A percentile compares a stretch with the other conserved stretches of the same genome.
Evolutionary conservation across 106 monocot species (phyloP).

Genomic region (Iris macrosiphon): DNA sequence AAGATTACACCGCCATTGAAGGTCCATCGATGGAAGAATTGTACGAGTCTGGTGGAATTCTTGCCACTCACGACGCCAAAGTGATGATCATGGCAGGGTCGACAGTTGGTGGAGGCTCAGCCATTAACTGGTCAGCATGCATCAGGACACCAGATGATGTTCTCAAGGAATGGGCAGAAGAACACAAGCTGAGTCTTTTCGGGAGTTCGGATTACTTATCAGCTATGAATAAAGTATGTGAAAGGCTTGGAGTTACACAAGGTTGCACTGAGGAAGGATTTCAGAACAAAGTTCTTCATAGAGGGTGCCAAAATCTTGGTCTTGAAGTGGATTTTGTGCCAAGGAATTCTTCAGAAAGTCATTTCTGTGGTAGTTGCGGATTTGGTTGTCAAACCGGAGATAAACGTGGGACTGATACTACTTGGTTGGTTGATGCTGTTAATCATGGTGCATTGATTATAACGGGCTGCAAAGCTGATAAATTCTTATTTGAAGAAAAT

Average conservation of each 20-base stretch:
- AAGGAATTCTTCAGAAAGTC: conserved; percentile 45
- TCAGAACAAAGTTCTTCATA: conserved; percentile 66
- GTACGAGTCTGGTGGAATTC: conserved; percentile 43
- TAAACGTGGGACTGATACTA: conserved; percentile 57
- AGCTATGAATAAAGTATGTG: conserved; percentile 64
- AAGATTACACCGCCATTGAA: conserved; percentile 58
- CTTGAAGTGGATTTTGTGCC: conserved; percentile 43
- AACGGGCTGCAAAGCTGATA: conserved; percentile 64
- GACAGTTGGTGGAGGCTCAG: conserved; percentile 58
- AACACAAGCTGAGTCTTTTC: conserved; percentile 29
- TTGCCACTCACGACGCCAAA: conserved; percentile 21
- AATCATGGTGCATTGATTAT: conserved; percentile 45
- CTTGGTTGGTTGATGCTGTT: conserved; percentile 74
- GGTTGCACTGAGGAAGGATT: conserved; percentile 52
- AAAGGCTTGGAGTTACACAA: conserved; percentile 57
- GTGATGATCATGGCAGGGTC: conserved; percentile 43
- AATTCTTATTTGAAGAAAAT: conserved; percentile 30
- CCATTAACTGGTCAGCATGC: conserved; percentile 60
- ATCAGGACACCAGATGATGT: conserved; percentile 39
- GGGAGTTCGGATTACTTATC: conserved; percentile 24
- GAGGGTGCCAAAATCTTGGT: conserved; percentile 70
- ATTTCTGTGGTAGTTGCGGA: conserved; percentile 63
- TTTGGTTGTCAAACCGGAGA: conserved; percentile 52
- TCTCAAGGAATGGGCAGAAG: conserved; percentile 53
- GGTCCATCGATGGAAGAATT: conserved; percentile 32